A percentile compares a stretch with the other conserved stretches of the same genome.
Conservation (phyloP, 331 rosid species). For the Ulmus americana region DNA sequence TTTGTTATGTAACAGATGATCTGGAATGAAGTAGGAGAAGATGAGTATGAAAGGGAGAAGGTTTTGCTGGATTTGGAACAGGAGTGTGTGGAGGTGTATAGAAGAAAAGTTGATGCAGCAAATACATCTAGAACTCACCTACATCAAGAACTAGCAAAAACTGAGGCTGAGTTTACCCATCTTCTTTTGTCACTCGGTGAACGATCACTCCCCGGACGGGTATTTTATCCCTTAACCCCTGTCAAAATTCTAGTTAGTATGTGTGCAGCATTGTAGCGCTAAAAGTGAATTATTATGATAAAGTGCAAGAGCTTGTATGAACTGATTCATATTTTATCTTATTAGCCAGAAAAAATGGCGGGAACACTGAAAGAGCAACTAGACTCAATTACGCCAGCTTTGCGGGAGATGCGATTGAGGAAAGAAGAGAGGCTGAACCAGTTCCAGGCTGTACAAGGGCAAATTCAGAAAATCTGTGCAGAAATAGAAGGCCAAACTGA, state of each 20-base stretch:
- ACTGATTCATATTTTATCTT: slow-evolving; percentile 24
- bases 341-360: slow-evolving; percentile 82
- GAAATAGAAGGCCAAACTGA: slow-evolving; percentile 73
- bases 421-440: slow-evolving; percentile 83
- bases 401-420: slow-evolving; percentile 69
- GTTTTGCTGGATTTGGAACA: slow-evolving; percentile 81
- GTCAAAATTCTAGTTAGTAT: background rate
- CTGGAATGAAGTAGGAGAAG: slow-evolving; percentile 98
- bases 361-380: slow-evolving; percentile 89
- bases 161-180: slow-evolving; percentile 91
- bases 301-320: background rate
- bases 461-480: slow-evolving; percentile 69
- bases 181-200: slow-evolving; percentile 92
- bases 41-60: slow-evolving; percentile 75
- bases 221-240: slow-evolving; percentile 30
- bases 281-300: background rate
- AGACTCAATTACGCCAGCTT: slow-evolving; percentile 85
- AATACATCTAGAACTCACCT: slow-evolving; percentile 77
- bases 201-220: slow-evolving; percentile 91
- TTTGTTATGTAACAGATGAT: slow-evolving; percentile 55
- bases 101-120: slow-evolving; percentile 85
- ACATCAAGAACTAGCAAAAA: slow-evolving; percentile 94
- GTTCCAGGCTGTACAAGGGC: slow-evolving; percentile 63
- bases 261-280: no score
- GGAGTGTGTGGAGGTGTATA: slow-evolving; percentile 75